Evolutionary conservation across 2,329 filamentous ascomycete genomes (phyloP), one percentile per base, ranked within the genome.

Genomic region (Chaetomiaceae sp.): DNA sequence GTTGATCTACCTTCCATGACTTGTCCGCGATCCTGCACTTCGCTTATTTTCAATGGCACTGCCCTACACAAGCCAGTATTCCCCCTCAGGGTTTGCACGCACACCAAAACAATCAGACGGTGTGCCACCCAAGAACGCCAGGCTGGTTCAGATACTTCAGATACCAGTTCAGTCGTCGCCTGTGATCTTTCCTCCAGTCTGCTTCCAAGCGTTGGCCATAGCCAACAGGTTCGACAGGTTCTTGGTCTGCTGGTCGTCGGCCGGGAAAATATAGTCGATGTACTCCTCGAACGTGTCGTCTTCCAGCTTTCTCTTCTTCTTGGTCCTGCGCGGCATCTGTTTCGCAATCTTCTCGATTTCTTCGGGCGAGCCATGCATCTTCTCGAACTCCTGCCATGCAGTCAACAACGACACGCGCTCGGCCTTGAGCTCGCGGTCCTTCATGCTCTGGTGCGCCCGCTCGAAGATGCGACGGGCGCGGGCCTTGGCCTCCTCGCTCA

Each of bases 241-340:
- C 61, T 87, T 87, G 51, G 87, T 86, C 67, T 89, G 86, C 73
- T 89, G 83, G 69, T 96, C 91, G 73, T 97, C 94, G 4, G 89
- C 90, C 1, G 94, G 94, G 82, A 99, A 99, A 30, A 99, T 82
- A 64, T 95, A 97, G 69, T 97, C 94, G 73, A 94, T 82, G 70
- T 96, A 97, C 74, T 99, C 94, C 77, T 99, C 90, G 75, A 90
- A 96, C 33, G 83, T 85, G 68, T 94, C 91, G 71, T 96, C 92
- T 67, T 95, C 91, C 69, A 96, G 72, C 79, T 85, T 90, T 70
- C 94, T 86, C 65, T 90, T 80, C 78, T 94, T 92, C 84, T 96
- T 97, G 66, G 89, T 88, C 72, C 86, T 85, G 60, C 91, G 82
- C 30, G 94, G 94, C 90, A 97, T 95, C 76, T 95, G 89, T 68